Evolutionary conservation across 2,329 filamentous ascomycete genomes (phyloP).

Genomic region (Fusarium cyanostomum): DNA sequence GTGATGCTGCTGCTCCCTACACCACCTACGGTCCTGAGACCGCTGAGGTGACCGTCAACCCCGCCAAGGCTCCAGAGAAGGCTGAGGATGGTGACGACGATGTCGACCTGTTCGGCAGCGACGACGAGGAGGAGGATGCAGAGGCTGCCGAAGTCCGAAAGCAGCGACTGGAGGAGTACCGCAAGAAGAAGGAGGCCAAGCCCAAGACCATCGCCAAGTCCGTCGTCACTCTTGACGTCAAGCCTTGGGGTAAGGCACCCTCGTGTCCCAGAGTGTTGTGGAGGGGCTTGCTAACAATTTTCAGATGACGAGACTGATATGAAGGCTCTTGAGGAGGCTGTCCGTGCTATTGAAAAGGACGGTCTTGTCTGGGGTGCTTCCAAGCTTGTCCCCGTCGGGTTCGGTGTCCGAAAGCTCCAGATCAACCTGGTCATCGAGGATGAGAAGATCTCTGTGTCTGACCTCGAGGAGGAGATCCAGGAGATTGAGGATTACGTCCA

Average conservation of each 20-base stretch:
- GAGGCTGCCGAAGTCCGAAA: slow-evolving; percentile 86
- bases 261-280: too few species aligned
- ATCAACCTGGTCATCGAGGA: slow-evolving; percentile 98
- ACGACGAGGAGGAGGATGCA: slow-evolving; percentile 93
- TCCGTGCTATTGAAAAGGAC: slow-evolving; percentile 87
- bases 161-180: slow-evolving; percentile 91
- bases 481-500: slow-evolving; percentile 95
- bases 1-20: slow-evolving; percentile 89
- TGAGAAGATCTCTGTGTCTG: slow-evolving; percentile 88
- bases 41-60: slow-evolving; percentile 80
- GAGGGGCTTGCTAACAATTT: slow-evolving; percentile 36
- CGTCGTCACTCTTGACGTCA: slow-evolving; percentile 93
- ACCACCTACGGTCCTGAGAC: slow-evolving; percentile 91
- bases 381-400: slow-evolving; percentile 89
- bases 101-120: slow-evolving; percentile 91
- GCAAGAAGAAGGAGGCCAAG: slow-evolving; percentile 96
- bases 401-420: slow-evolving; percentile 99
- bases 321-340: slow-evolving; percentile 79
- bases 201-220: slow-evolving; percentile 94
- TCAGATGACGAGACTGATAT: slow-evolving; percentile 94
- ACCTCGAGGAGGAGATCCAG: slow-evolving; percentile 84
- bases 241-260: slow-evolving; percentile 90
- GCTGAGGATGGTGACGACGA: slow-evolving; percentile 60
- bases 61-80: slow-evolving; percentile 73
- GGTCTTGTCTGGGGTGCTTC: slow-evolving; percentile 96